phyloP scores from a whole-genome alignment of 805 yeast species.

The Dipodascus albidus region DNA sequence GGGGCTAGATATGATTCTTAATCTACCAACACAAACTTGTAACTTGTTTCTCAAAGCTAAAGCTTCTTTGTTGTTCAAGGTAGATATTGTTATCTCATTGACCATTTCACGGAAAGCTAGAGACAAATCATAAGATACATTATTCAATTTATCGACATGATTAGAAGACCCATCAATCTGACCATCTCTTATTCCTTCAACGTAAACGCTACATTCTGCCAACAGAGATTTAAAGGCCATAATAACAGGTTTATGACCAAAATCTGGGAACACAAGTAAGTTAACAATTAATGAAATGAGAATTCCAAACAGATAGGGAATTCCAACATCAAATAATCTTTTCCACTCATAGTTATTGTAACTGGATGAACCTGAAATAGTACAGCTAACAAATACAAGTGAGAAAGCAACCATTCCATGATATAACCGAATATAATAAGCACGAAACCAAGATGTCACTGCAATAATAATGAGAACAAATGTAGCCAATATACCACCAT shows the following conservation, averaged over 20 bases:
- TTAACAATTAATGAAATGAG: slow-evolving; percentile 28
- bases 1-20: slow-evolving; percentile 29
- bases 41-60: slow-evolving; percentile 31
- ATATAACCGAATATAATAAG: slow-evolving; percentile 30
- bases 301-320: slow-evolving; percentile 36
- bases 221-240: slow-evolving; percentile 19
- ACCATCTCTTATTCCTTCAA: slow-evolving; percentile 11
- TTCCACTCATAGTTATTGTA: slow-evolving; percentile 8
- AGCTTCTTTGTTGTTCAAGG: slow-evolving; percentile 24
- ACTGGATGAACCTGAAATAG: slow-evolving; percentile 13
- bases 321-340: slow-evolving; percentile 27
- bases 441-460: slow-evolving; percentile 31
- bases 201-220: slow-evolving; percentile 5
- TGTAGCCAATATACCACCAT: slow-evolving; percentile 36
- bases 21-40: slow-evolving; percentile 30
- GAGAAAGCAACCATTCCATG: slow-evolving; percentile 23
- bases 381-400: slow-evolving; percentile 26
- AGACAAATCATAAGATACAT: slow-evolving; percentile 26
- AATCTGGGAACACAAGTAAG: slow-evolving; percentile 28
- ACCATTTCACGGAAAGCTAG: slow-evolving; percentile 34
- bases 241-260: slow-evolving; percentile 29
- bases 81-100: slow-evolving; percentile 30
- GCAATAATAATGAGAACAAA: slow-evolving; percentile 31
- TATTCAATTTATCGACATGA: slow-evolving; percentile 24
- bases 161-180: slow-evolving; percentile 13